Evolutionary conservation across 352 stramenopile genomes (phyloP).

Genomic region (Globisporangium alternatum): DNA sequence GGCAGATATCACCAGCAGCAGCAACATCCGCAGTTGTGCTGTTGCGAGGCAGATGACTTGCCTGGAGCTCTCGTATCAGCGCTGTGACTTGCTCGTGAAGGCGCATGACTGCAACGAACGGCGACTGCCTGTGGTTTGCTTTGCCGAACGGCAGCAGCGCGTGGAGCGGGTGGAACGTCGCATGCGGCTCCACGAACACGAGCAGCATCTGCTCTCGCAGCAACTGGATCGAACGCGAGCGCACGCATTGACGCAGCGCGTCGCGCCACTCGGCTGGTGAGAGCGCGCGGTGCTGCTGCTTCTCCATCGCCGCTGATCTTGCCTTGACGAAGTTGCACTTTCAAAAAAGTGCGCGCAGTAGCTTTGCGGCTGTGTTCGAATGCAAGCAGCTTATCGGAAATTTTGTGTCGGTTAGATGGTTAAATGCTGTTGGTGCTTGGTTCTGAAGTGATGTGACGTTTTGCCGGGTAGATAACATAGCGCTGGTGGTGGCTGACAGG

Average conservation of each 20-base stretch:
- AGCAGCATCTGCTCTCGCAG: constrained; percentile 14
- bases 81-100: constrained; percentile 11
- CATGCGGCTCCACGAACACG: constrained; percentile 12
- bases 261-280: constrained; percentile 4
- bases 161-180: constrained; percentile 18
- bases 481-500: no score
- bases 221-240: background rate
- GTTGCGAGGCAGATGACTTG: background rate
- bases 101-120: constrained; percentile 11
- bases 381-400: background rate
- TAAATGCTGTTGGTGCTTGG: background rate
- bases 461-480: no score
- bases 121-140: background rate
- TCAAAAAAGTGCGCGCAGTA: constrained; percentile 1
- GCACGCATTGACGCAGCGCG: constrained; percentile 6
- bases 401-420: background rate
- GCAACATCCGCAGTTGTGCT: no score
- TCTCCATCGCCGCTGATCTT: background rate
- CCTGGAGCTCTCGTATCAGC: constrained; percentile 2
- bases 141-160: constrained; percentile 8
- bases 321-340: background rate
- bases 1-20: background rate
- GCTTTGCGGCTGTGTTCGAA: background rate
- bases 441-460: background rate
- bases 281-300: background rate